phyloP scores from a whole-genome alignment of 805 yeast genomes.

The Pichia membranifaciens region DNA sequence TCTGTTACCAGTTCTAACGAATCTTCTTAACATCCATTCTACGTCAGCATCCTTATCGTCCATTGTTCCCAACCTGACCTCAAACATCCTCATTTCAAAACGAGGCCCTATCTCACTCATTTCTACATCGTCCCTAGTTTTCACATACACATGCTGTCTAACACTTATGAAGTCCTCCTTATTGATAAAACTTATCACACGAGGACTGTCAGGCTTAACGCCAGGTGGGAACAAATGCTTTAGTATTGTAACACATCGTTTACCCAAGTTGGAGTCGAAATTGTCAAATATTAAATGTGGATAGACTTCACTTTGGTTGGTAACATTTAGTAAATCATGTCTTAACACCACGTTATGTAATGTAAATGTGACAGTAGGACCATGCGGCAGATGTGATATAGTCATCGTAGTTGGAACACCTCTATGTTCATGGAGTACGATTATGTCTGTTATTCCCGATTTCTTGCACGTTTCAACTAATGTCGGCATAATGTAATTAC shows the following conservation, averaged over 20 bases:
- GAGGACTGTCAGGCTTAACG: slow-evolving; percentile 79
- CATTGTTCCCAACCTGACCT: slow-evolving; percentile 79
- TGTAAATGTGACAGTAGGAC: slow-evolving; percentile 93
- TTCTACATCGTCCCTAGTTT: slow-evolving; percentile 82
- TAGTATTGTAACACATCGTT: slow-evolving; percentile 70
- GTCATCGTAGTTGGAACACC: slow-evolving; percentile 97
- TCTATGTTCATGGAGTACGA: slow-evolving; percentile 90
- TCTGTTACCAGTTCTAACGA: slow-evolving; percentile 91
- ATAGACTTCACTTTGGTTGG: slow-evolving; percentile 84
- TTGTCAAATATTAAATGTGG: slow-evolving; percentile 94
- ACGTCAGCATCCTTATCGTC: slow-evolving; percentile 95
- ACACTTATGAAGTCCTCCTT: slow-evolving; percentile 89
- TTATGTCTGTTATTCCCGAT: slow-evolving; percentile 76
- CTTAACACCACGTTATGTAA: slow-evolving; percentile 90
- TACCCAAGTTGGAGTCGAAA: slow-evolving; percentile 74
- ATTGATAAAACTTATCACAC: slow-evolving; percentile 92
- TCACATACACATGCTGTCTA: slow-evolving; percentile 91
- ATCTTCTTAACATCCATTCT: slow-evolving; percentile 95
- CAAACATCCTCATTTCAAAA: slow-evolving; percentile 92
- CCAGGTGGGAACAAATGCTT: slow-evolving; percentile 96
- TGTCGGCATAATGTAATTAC: slow-evolving; percentile 81
- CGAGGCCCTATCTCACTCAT: slow-evolving; percentile 98
- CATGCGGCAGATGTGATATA: slow-evolving; percentile 93
- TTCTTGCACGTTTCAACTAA: slow-evolving; percentile 74
- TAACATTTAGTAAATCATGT: slow-evolving; percentile 82